These are phyloP conservation scores for Salix viminalis DNA, from an alignment of 345 rosid genomes.

Conservation along the genomic window DNA sequence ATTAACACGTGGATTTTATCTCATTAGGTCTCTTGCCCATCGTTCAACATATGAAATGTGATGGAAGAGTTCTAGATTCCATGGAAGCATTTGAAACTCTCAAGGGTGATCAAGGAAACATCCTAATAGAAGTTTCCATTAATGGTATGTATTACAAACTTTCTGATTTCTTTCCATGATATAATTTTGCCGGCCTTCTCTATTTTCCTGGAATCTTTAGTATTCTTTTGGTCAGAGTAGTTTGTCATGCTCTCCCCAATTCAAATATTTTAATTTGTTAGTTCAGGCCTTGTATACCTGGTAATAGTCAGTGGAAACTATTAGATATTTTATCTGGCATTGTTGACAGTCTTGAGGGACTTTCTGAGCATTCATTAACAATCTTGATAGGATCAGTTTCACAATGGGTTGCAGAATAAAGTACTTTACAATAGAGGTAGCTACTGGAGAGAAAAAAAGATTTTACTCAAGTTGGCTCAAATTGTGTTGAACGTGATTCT, in stretches of 20 bases:
- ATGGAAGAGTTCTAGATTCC: slow-evolving; percentile 50
- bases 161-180: background rate
- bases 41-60: slow-evolving; percentile 57
- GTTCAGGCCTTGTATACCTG: background rate
- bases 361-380: no score
- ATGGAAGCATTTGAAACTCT: slow-evolving; percentile 38
- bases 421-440: background rate
- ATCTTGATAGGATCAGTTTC: no score
- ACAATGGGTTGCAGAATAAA: background rate
- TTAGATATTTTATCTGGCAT: no score
- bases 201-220: background rate
- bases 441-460: background rate
- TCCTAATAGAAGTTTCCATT: slow-evolving; percentile 57
- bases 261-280: background rate
- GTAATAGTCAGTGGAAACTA: background rate
- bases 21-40: slow-evolving; percentile 81
- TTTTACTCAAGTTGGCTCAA: background rate
- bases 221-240: background rate
- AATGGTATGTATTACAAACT: slow-evolving; percentile 33
- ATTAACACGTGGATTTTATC: slow-evolving; percentile 9
- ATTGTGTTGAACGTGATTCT: background rate
- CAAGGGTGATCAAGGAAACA: slow-evolving; percentile 34
- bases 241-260: background rate
- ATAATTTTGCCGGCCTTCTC: background rate
- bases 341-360: no score